Base-by-base conservation (phyloP, 331 rosid genomes). In the Acacia concinna region DNA sequence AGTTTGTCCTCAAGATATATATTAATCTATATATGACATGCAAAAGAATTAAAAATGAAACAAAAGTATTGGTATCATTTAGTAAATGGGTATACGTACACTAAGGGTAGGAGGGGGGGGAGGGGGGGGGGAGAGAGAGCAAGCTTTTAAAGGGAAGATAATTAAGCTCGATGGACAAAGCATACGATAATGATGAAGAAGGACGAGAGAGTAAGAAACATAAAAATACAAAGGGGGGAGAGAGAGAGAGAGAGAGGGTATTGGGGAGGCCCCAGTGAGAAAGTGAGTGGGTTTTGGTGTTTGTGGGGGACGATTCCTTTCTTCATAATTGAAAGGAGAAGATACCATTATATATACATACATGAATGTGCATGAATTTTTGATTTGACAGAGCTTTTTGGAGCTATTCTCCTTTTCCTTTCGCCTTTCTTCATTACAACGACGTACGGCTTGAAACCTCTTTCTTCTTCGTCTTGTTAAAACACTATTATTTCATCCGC, bases 241-340 rank as follows among this genome's bases (percentile, higher is more conserved):
- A 80, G 88, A 64, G 21, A 15, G 52, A 17, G n/a, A 46, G 52
- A 38, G 35, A 32, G 35, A 3, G 1, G 23, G 47, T 20, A 38
- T 38, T 6, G 41, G 23, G 82, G 88, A 77, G 84, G 78, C 86
- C 75, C 43, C 35, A 59, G 7, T 57, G 17, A 31, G 13, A 31
- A 40, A 3, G 59, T 52, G 68, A 31, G 23, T 4, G 7, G 23
- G 47, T 34, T 21, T 25, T 21, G 52, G 52, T 21, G 52, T 57
- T n/a, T 41, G 89, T 80, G 87, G 85, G 86, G 84, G 84, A 41
- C 82, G 89, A 82, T 86, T 84, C 87, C 73, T 38, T 84, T 83
- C 64, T 28, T 28, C 37, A 81, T 86, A 84, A 87, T 88, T 87
- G 86, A 78, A 75, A 46, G 74, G 77, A 65, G 81, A 81, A 82